A percentile compares a stretch with the other conserved stretches of the same genome.
phyloP scores from a whole-genome alignment of 2,329 filamentous ascomycete genomes.

The Apiospora pterosperma region DNA sequence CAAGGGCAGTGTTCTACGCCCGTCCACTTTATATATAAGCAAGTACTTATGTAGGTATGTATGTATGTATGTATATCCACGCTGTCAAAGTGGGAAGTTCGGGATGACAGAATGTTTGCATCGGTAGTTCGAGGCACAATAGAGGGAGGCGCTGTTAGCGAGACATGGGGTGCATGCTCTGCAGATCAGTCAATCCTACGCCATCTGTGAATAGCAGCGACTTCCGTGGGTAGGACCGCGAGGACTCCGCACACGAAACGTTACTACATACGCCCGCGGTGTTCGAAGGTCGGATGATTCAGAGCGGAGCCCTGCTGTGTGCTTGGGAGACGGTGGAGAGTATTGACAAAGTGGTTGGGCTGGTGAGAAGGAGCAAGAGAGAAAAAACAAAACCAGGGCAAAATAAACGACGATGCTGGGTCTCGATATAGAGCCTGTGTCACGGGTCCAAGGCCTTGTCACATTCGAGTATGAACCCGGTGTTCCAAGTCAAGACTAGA shows the following conservation, averaged over 20 bases:
- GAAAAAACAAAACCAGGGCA: not conserved
- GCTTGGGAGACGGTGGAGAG: not conserved
- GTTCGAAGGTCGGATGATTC: not conserved
- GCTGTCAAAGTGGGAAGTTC: too few species aligned
- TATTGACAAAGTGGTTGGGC: not conserved
- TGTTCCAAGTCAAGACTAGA: not conserved
- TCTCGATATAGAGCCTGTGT: not conserved
- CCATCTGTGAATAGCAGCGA: not conserved
- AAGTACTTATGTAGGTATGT: too few species aligned
- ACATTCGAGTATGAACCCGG: not conserved
- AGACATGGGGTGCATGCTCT: not conserved
- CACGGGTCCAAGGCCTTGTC: conserved; percentile 1
- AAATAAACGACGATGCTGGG: not conserved
- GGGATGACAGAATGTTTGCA: not conserved
- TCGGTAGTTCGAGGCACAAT: not conserved
- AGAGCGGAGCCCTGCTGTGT: not conserved
- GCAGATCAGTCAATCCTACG: not conserved
- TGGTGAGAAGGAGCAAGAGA: not conserved
- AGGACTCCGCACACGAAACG: not conserved
- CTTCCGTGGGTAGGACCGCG: not conserved
- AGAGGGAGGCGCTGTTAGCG: not conserved
- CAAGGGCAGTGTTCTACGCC: not conserved
- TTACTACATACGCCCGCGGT: not conserved
- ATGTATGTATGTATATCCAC: too few species aligned
- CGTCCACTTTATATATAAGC: conserved; percentile 1